These are phyloP conservation scores for Eremothecium sinecaudum DNA, from an alignment of 1,139 yeast genomes.

Conservation along the genomic window DNA sequence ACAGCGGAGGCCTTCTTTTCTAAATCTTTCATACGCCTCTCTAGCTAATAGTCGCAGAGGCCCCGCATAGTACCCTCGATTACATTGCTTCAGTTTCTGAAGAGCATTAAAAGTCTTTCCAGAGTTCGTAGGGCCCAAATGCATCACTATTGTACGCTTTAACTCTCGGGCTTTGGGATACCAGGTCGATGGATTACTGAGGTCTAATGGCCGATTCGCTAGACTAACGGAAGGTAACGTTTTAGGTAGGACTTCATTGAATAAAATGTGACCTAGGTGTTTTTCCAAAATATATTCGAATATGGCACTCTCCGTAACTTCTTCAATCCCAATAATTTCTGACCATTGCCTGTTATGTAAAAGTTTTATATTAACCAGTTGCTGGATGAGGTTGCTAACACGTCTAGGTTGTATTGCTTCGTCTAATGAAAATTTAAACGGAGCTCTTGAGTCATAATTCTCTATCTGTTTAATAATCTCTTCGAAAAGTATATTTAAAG, in stretches of 20 bases:
- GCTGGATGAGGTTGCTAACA: slow-evolving; percentile 14
- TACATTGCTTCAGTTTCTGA: slow-evolving; percentile 53
- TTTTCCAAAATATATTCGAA: slow-evolving; percentile 15
- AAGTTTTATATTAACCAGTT: slow-evolving; percentile 13
- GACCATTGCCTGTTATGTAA: slow-evolving; percentile 12
- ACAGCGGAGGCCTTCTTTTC: slow-evolving; percentile 55
- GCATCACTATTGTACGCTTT: slow-evolving; percentile 72
- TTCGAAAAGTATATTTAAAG: neutral
- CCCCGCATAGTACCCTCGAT: slow-evolving; percentile 90
- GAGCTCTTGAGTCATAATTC: neutral
- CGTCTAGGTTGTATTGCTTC: slow-evolving; percentile 13
- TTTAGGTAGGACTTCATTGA: slow-evolving; percentile 22
- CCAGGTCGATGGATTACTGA: slow-evolving; percentile 75
- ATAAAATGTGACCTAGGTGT: slow-evolving; percentile 16
- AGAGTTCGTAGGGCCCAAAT: slow-evolving; percentile 94
- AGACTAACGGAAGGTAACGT: slow-evolving; percentile 12
- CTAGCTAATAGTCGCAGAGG: slow-evolving; percentile 85
- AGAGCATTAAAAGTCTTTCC: slow-evolving; percentile 92
- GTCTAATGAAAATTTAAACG: neutral
- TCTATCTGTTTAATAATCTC: neutral
- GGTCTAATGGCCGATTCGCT: slow-evolving; percentile 32
- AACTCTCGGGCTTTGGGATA: slow-evolving; percentile 78
- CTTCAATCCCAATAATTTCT: slow-evolving; percentile 6
- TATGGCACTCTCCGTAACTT: slow-evolving; percentile 11
- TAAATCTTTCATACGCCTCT: slow-evolving; percentile 79